Percentiles rank a stretch among this genome's conserved stretches.
These are phyloP conservation scores for Cymbopogon flexuosus DNA, from an alignment of 202 grass and related monocot species.

Conservation along the genomic window DNA sequence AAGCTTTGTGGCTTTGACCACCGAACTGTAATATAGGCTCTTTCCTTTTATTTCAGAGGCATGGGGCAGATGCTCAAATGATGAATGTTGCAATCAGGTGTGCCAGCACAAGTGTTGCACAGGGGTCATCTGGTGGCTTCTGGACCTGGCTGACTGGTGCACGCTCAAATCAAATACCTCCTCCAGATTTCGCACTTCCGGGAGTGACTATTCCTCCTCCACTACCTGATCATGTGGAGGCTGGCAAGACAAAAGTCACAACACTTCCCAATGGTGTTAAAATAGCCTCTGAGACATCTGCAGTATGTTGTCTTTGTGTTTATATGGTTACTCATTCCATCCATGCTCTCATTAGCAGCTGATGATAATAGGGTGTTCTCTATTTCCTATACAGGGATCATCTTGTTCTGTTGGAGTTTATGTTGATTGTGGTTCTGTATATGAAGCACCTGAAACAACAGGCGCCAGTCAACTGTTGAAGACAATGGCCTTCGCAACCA, in stretches of 20 bases:
- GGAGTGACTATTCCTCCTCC: slow-evolving; percentile 61
- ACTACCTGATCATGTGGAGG: slow-evolving; percentile 57
- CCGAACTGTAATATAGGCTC: not conserved
- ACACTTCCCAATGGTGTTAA: slow-evolving; percentile 79
- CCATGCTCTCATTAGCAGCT: slow-evolving; percentile 1
- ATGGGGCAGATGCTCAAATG: slow-evolving; percentile 34
- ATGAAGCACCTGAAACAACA: slow-evolving; percentile 56
- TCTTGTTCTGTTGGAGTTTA: slow-evolving; percentile 77
- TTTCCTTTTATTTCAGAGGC: slow-evolving; percentile 39
- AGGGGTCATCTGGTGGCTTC: slow-evolving; percentile 57
- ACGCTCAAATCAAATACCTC: slow-evolving; percentile 55
- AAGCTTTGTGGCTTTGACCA: not conserved
- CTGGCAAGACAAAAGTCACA: slow-evolving; percentile 70
- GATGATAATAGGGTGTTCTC: slow-evolving; percentile 30
- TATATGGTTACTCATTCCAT: slow-evolving; percentile 22
- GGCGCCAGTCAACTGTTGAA: slow-evolving; percentile 74
- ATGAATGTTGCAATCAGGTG: slow-evolving; percentile 51
- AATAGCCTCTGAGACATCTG: slow-evolving; percentile 74
- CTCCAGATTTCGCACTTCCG: slow-evolving; percentile 67
- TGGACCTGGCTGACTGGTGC: slow-evolving; percentile 72
- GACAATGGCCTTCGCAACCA: slow-evolving; percentile 71
- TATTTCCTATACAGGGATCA: slow-evolving; percentile 45
- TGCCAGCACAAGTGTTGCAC: slow-evolving; percentile 60
- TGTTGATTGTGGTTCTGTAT: slow-evolving; percentile 75
- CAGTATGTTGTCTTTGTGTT: slow-evolving; percentile 49